Conservation (phyloP, 345 rosid genomes). For the Pugionium dolabratum region DNA sequence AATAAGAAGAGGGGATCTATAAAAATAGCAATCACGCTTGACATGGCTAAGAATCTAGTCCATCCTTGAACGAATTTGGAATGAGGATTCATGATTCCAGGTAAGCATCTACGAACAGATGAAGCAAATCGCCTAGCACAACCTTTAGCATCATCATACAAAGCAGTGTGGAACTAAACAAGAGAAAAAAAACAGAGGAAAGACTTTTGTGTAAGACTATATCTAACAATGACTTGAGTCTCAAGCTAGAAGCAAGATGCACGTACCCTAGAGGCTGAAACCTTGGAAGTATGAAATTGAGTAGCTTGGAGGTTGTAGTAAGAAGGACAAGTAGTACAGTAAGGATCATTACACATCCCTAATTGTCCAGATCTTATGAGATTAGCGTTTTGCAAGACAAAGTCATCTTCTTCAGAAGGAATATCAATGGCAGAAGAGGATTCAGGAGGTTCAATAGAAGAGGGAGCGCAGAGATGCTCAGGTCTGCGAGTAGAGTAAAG, state of each 20-base stretch:
- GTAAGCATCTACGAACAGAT: conserved; percentile 43
- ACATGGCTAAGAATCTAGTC: conserved; percentile 69
- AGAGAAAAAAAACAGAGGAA: conserved; percentile 1
- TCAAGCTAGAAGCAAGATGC: neutral
- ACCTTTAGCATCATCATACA: conserved; percentile 83
- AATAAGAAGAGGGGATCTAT: conserved; percentile 86
- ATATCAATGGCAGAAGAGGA: conserved; percentile 26
- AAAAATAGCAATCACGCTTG: conserved; percentile 73
- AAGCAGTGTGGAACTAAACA: conserved; percentile 63
- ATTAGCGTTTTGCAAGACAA: conserved; percentile 61
- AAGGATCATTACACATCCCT: conserved; percentile 90
- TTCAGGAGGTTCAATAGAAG: conserved; percentile 17
- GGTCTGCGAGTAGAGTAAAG: conserved; percentile 43
- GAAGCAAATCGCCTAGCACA: conserved; percentile 63
- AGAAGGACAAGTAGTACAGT: conserved; percentile 87
- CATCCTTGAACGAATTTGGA: conserved; percentile 58
- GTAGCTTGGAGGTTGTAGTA: conserved; percentile 50
- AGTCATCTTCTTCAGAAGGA: conserved; percentile 42
- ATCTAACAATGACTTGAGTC: neutral
- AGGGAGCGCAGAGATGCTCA: conserved; percentile 34
- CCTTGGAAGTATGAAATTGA: conserved; percentile 42
- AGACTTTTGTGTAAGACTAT: conserved; percentile 1
- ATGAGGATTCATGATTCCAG: conserved; percentile 86
- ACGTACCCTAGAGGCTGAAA: conserved; percentile 53
- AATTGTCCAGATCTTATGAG: conserved; percentile 77